phyloP scores from a whole-genome alignment of 306 rosid species.

The Macrotyloma uniflorum region DNA sequence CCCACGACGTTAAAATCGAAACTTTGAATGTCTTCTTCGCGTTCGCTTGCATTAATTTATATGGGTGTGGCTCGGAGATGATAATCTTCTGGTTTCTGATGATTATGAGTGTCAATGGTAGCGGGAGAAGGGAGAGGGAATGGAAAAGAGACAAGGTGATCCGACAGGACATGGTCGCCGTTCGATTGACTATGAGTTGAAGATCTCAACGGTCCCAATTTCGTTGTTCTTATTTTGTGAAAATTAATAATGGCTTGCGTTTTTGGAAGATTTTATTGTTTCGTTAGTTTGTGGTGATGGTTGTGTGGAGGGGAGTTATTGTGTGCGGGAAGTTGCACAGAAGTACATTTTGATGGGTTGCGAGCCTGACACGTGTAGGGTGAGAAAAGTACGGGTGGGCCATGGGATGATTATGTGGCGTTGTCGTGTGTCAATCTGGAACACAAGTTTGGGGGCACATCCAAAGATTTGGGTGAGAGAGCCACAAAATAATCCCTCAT shows the following conservation, averaged over 20 bases:
- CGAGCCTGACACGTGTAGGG: neutral
- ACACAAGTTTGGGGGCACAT: neutral
- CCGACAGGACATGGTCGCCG: constrained; percentile 47
- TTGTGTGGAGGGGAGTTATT: neutral
- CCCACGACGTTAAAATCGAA: constrained; percentile 34
- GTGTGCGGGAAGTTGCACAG: neutral
- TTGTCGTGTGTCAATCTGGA: neutral
- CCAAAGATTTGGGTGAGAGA: neutral
- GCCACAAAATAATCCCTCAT: neutral
- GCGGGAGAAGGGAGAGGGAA: neutral
- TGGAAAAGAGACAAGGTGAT: constrained; percentile 26
- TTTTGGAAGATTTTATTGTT: neutral
- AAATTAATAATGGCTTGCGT: neutral
- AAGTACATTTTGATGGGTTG: neutral
- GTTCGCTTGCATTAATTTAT: neutral
- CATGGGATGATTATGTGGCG: neutral
- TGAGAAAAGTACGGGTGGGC: neutral
- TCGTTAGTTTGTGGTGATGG: neutral
- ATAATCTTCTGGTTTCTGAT: constrained; percentile 22
- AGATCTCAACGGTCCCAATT: constrained; percentile 49
- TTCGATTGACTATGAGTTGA: constrained; percentile 43
- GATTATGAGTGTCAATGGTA: constrained; percentile 24
- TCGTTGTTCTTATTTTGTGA: neutral
- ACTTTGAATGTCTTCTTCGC: neutral
- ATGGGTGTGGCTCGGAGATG: constrained; percentile 30